Evolutionary conservation across 108 stramenopile species (phyloP).

Genomic region (Nitzschia putrida): DNA sequence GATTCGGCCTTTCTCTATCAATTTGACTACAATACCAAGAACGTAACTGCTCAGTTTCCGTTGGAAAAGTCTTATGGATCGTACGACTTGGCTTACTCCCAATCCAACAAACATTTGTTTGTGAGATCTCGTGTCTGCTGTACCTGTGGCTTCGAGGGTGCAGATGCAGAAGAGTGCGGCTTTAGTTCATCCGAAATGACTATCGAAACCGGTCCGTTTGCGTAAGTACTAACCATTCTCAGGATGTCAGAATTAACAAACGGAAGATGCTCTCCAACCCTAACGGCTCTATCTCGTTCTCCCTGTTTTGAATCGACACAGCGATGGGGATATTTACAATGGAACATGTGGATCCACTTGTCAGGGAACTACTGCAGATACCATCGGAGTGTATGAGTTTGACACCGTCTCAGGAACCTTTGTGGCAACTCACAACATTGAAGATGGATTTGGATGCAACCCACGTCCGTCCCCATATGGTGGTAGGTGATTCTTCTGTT

Average conservation of each 20-base stretch:
- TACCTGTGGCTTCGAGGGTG: constrained; percentile 26
- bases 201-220: constrained; percentile 15
- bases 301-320: constrained; percentile 2
- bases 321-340: not conserved
- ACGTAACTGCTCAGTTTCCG: constrained; percentile 10
- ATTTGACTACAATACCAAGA: constrained; percentile 20
- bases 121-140: constrained; percentile 18
- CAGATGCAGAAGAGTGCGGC: constrained; percentile 13
- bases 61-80: constrained; percentile 12
- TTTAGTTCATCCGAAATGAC: not conserved
- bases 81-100: constrained; percentile 9
- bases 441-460: constrained; percentile 19
- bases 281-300: not conserved
- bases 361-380: constrained; percentile 24
- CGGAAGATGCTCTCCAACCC: not conserved
- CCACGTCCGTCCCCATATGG: constrained; percentile 31
- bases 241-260: not conserved
- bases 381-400: constrained; percentile 35
- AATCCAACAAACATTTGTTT: constrained; percentile 22
- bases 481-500: too few relatives aligned
- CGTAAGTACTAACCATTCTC: constrained; percentile 14
- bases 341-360: constrained; percentile 22
- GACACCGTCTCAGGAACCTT: constrained; percentile 28
- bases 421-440: constrained; percentile 22
- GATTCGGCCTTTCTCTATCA: constrained; percentile 6